Evolutionary conservation across 2,329 filamentous ascomycete species (phyloP), one percentile per base, ranked within the genome.

Genomic region (Keithomyces neogunnii): DNA sequence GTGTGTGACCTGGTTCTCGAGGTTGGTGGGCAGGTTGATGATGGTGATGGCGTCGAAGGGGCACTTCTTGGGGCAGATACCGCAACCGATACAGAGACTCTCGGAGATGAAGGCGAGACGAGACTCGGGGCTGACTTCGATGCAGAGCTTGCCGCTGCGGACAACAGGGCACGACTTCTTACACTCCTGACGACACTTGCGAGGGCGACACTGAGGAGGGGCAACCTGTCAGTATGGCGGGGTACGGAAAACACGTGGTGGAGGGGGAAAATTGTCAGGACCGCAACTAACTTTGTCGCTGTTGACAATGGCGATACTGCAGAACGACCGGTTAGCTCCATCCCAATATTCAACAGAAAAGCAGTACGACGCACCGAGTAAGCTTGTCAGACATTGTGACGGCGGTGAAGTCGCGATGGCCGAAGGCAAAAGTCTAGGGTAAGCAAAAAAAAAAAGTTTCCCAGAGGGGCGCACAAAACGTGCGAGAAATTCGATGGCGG

Each of bases 11-110:
- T 97, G 88, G 59, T 87, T 95, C 73, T 99, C 93, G 71, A 99
- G 86, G 74, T 99, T 99, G 69, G 93, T 99, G 62, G 95, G 93
- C 78, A 99, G 77, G 77, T 99, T 99, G 89, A 99, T 99, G 72
- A 99, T 99, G 70, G 92, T 95, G 74, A 99, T 99, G 63, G 93
- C 93, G 66, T 91, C 87, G 73, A 99, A 99, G 13, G 93, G 93
- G 71, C 93, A 99, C 73, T 97, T 97, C 78, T 99, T 99, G 44
- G 92, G 90, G 72, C 95, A 99, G 75, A 99, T 99, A 85, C 93
- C 95, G 68, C 95, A 99, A 72, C 93, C 93, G 64, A 97, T 96
- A 70, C 92, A 96, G 56, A 96, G 83, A 57, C 83, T 84, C 72
- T 99, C 93, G 59, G 92, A 97, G 65, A 99, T 95, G 79, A 96